These are phyloP conservation scores for Solanum pinnatisectum DNA, from an alignment of 257 asterid species.

Conservation along the genomic window DNA sequence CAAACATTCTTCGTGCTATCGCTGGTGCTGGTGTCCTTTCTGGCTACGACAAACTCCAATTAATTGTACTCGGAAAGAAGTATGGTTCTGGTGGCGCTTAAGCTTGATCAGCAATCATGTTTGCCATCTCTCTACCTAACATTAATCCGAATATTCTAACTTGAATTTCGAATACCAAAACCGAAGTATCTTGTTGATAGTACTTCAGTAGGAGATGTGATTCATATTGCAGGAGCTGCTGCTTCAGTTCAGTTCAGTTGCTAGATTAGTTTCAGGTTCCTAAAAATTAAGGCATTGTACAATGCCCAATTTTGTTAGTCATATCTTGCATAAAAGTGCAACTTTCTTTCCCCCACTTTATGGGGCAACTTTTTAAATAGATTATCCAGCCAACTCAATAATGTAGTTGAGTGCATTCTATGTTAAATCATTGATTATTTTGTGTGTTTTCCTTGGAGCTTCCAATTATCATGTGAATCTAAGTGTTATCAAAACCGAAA, in stretches of 20 bases:
- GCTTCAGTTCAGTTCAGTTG: conserved; percentile 1
- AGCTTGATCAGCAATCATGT: neutral
- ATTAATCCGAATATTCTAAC: neutral
- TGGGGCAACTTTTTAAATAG: neutral
- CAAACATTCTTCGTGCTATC: conserved; percentile 30
- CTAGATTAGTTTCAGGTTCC: neutral
- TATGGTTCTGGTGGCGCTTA: conserved; percentile 35
- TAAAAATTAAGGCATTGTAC: neutral
- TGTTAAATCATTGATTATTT: neutral
- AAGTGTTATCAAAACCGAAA: neutral
- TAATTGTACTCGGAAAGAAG: conserved; percentile 28
- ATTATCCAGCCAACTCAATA: neutral
- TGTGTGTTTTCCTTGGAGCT: neutral
- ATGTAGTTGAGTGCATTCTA: neutral
- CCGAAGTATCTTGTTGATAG: neutral
- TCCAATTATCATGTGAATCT: neutral
- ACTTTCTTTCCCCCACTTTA: neutral
- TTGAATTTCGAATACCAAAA: neutral
- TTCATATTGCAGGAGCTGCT: neutral
- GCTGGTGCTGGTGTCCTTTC: conserved; percentile 44
- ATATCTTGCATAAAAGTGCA: neutral
- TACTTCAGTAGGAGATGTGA: neutral
- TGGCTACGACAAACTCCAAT: conserved; percentile 30
- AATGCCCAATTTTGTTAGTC: neutral
- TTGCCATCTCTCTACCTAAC: neutral